Evolutionary conservation across 768 basidiomycete species (phyloP).

Genomic region (Chalciporus sphaerocephalus): DNA sequence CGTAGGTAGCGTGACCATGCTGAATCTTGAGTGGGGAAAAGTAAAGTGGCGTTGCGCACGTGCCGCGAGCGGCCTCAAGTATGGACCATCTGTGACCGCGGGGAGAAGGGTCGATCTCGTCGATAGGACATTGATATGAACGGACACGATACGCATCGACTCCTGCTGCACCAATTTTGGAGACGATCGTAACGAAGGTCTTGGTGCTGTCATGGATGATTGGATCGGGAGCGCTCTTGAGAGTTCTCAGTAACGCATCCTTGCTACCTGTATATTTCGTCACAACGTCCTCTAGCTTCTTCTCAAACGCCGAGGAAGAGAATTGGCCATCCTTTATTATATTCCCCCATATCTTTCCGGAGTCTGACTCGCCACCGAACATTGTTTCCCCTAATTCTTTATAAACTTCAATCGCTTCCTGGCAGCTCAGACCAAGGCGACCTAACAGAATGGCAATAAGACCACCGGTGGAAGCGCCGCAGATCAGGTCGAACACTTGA

Average conservation of each 20-base stretch:
- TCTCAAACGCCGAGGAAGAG: too few relatives aligned
- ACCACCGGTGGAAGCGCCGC: neutral
- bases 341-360: neutral
- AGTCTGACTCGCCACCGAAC: conserved; percentile 1
- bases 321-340: neutral
- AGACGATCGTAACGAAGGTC: neutral
- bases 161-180: neutral
- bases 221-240: too few relatives aligned
- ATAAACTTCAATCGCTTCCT: neutral
- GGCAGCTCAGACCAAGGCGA: neutral
- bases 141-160: conserved; percentile 1
- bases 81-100: neutral
- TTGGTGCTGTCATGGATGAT: too few relatives aligned
- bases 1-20: neutral
- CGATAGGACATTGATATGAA: neutral
- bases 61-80: neutral
- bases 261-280: too few relatives aligned
- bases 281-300: too few relatives aligned
- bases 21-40: neutral
- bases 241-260: too few relatives aligned
- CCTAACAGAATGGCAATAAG: conserved; percentile 4
- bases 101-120: neutral
- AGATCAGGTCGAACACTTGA: conserved; percentile 4
- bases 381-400: neutral
- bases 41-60: neutral